Conservation (phyloP, 1,284 basidiomycete genomes). For the Calocybe gambosa region DNA sequence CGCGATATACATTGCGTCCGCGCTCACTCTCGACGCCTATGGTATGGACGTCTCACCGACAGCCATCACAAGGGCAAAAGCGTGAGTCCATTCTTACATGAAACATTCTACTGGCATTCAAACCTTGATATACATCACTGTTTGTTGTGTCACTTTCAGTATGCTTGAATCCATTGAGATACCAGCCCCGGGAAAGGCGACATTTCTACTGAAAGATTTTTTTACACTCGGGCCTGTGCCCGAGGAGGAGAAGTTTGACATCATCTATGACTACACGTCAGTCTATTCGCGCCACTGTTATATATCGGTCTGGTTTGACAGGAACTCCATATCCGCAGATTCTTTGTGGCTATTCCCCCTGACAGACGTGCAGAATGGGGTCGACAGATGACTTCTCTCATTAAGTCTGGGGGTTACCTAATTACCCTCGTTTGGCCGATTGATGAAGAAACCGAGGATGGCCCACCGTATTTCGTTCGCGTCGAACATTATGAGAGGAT, state of each 20-base stretch:
- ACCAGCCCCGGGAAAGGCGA: constrained; percentile 22
- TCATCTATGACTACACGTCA: constrained; percentile 67
- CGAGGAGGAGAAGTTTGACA: constrained; percentile 40
- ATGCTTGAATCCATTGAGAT: constrained; percentile 11
- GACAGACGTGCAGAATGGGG: constrained; percentile 51
- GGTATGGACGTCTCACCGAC: constrained; percentile 56
- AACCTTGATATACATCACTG: not conserved
- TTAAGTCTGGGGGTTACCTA: constrained; percentile 55
- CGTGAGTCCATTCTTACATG: constrained; percentile 29
- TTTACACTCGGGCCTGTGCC: constrained; percentile 35
- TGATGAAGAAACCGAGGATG: constrained; percentile 31
- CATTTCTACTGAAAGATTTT: constrained; percentile 45
- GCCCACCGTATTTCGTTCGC: constrained; percentile 60
- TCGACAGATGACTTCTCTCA: constrained; percentile 44
- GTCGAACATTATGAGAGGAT: constrained; percentile 53
- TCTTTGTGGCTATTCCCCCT: constrained; percentile 68
- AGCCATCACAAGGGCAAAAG: constrained; percentile 43
- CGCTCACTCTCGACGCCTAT: constrained; percentile 40
- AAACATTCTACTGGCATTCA: not conserved
- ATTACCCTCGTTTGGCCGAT: constrained; percentile 53
- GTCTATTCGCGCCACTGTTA: constrained; percentile 18
- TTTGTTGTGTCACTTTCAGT: constrained; percentile 1
- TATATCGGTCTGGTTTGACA: not conserved
- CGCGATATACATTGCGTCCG: constrained; percentile 44
- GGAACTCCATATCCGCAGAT: constrained; percentile 32